phyloP scores from a whole-genome alignment of 2,329 filamentous ascomycete species.

The Fusarium citri region DNA sequence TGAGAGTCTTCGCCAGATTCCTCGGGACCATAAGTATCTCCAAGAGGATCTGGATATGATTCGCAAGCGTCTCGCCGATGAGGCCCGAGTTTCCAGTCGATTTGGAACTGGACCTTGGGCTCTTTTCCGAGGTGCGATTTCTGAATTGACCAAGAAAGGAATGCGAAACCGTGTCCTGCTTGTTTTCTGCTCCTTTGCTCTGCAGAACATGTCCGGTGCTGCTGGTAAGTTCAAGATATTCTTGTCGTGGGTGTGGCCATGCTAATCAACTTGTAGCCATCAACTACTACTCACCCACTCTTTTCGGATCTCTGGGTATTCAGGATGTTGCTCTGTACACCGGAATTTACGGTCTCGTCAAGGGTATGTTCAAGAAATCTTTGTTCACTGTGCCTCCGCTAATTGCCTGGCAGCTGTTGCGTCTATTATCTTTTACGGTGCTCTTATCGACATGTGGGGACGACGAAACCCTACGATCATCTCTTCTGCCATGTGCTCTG shows the following conservation, averaged over 20 bases:
- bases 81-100: conserved; percentile 48
- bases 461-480: conserved; percentile 57
- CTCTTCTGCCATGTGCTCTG: conserved; percentile 60
- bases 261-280: conserved; percentile 47
- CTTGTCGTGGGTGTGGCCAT: fast-evolving
- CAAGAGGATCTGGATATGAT: conserved; percentile 63
- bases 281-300: conserved; percentile 58
- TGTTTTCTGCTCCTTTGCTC: conserved; percentile 53
- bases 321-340: conserved; percentile 59
- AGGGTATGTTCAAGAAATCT: conserved; percentile 36
- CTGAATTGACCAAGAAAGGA: conserved; percentile 53
- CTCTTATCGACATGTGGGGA: conserved; percentile 56
- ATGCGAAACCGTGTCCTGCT: conserved; percentile 56
- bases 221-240: conserved; percentile 42
- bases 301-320: conserved; percentile 59
- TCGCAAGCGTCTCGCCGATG: conserved; percentile 50
- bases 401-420: conserved; percentile 47
- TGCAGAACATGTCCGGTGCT: conserved; percentile 57
- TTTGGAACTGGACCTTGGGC: conserved; percentile 51
- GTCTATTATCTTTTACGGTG: conserved; percentile 56
- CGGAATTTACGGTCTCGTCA: conserved; percentile 62
- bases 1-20: conserved; percentile 58
- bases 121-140: conserved; percentile 51
- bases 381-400: background rate
- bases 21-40: conserved; percentile 55